Evolutionary conservation across 202 grass and related monocot genomes (phyloP), one percentile per base, ranked within the genome.

Genomic region (Zoysia matrella): DNA sequence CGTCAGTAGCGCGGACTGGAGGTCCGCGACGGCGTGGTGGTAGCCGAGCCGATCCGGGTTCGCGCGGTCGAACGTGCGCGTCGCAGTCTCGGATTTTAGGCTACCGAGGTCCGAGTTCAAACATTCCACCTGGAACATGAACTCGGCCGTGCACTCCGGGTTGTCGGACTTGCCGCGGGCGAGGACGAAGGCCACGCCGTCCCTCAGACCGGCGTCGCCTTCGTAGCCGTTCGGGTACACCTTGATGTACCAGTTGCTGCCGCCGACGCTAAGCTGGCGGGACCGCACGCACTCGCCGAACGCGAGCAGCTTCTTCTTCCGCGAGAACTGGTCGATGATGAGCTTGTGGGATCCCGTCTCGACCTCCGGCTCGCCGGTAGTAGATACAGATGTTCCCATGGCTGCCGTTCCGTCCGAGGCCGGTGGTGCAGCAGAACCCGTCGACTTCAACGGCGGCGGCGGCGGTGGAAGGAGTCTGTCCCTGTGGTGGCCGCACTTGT

Each of bases 211-310:
- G 14, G 0, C 7, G 44, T 14, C 0, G 22, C 2, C 7, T 18
- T 2, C 13, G 79, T 39, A 54, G 43, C 77, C 77, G 16, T 75
- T 81, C 18, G 85, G 73, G 66, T 83, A 88, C 22, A 82, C 79
- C 71, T 72, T 82, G 73, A 83, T 16, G 67, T 70, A 82, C 85
- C 79, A 83, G 73, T 30, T 77, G 54, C 75, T 72, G n/a, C 73
- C 70, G 6, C 79, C 65, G 16, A 83, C 57, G 63, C 1, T 9
- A 79, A 88, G 83, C 36, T 43, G 60, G 6, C 5, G 5, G 62
- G 79, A 88, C 15, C 70, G 67, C 50, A 83, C 49, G 79, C 56
- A 83, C 60, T 82, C 75, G 65, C 65, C 73, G 47, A 9, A 2
- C 10, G 3, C 8, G 1, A 82, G 80, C 39, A 4, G 12, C 15